A percentile compares a stretch with the other conserved stretches of the same genome.
Evolutionary conservation across 305 asterid genomes (phyloP).

Genomic region (Vinca major): DNA sequence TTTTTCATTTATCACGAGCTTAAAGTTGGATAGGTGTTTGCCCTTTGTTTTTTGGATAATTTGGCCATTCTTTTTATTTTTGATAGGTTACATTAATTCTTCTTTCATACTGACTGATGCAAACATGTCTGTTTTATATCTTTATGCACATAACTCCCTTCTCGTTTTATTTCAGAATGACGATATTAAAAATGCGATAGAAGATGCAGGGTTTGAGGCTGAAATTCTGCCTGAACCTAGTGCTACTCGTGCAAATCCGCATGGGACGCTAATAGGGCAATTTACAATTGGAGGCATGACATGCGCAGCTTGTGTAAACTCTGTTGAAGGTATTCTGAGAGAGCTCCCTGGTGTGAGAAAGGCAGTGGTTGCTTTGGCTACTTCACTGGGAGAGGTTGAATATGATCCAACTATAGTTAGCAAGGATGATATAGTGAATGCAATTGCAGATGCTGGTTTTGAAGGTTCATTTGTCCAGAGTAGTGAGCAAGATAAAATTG

Average conservation of each 20-base stretch:
- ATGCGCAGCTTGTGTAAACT: conserved; percentile 95
- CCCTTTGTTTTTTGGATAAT: not conserved
- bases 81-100: not conserved
- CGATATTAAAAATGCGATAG: conserved; percentile 74
- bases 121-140: conserved; percentile 15
- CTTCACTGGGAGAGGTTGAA: conserved; percentile 93
- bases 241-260: conserved; percentile 36
- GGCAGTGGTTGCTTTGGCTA: conserved; percentile 88
- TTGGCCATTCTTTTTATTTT: not conserved
- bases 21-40: not conserved
- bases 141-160: conserved; percentile 17
- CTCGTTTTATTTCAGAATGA: conserved; percentile 50
- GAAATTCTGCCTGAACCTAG: conserved; percentile 61
- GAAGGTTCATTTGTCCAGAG: conserved; percentile 93
- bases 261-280: conserved; percentile 66
- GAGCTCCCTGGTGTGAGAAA: conserved; percentile 68
- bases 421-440: conserved; percentile 67
- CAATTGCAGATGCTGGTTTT: conserved; percentile 97
- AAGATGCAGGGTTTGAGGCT: conserved; percentile 98
- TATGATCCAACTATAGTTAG: conserved; percentile 59
- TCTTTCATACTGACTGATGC: not conserved
- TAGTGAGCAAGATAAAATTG: conserved; percentile 77
- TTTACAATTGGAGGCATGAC: conserved; percentile 99
- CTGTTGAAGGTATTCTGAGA: conserved; percentile 83
- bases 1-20: too few species aligned